Evolutionary conservation across 1,284 basidiomycete genomes (phyloP), one percentile per base, ranked within the genome.

Genomic region (Coniophora puteana): DNA sequence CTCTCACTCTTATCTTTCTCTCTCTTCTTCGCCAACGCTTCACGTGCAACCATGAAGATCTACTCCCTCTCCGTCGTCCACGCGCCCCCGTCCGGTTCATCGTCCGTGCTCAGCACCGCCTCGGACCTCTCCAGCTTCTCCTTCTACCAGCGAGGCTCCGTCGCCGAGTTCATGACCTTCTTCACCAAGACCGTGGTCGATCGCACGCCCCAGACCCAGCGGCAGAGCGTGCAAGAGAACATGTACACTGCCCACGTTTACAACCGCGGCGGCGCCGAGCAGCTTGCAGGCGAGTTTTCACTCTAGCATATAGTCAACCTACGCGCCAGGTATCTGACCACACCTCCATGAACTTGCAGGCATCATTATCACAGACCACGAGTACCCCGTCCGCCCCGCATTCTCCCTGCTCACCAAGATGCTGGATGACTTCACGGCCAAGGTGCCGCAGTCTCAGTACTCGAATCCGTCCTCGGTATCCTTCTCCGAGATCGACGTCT

Each of bases 351-450:
- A n/a, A n/a, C n/a, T 32, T 55, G 35, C 63, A 86, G 95, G 82
- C 37, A 90, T 98, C 45, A 83, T 98, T 58, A 89, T 99, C 55
- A 88, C 93, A 28, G 95, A 98, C 68, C 78, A 89, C 39, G 95
- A 99, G 60, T 99, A 99, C 68, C 96, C 95, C 36, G 89, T 92
- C 42, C 85, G 96, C 41, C 92, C 95, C 8, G 95, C 94, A 3
- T 99, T 97, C 71, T 95, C 93, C 5, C 77, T 99, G 29, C 74
- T 99, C 45, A 86, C 92, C 51, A 99, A 98, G 70, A 64, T 96
- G 17, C 76, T 99, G 17, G 96, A 99, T 53, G 95, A 99, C 49
- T 97, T 96, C 59, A 76, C 82, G 6, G 70, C 84, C 43, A 84
- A 89, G 67, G 77, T 93, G 1, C 85, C 87, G 6, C 76, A 82